Evolutionary conservation across 257 asterid genomes (phyloP), one percentile per base, ranked within the genome.

Genomic region (Forsythia viridissima): DNA sequence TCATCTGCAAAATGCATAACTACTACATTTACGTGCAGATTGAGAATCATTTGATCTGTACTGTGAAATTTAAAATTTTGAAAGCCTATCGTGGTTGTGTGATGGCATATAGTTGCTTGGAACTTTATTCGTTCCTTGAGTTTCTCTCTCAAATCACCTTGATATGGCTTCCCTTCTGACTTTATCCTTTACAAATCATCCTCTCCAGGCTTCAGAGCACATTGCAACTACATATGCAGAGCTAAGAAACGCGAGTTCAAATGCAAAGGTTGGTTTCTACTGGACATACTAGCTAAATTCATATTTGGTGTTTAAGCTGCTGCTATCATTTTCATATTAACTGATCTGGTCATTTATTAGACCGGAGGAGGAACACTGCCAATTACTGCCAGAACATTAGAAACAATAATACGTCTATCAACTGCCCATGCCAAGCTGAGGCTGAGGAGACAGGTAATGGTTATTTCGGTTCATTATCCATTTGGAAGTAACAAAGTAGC

Each of bases 401-500:
- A 95, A 85, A 95, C 98, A 71, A 95, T 95, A 44, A 95, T 95
- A 70, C 95, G 97, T 81, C 91, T 93, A 39, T 95, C 98, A 12
- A 95, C 99, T 79, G 98, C 99, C 76, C 99, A 95, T 83, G 99
- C 99, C 77, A 95, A 93, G 83, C 82, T 95, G 92, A 95, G 77
- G 91, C 77, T 92, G 87, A 89, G 94, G 71, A 90, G 90, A 87
- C 93, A 92, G 98, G 99, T 94, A 85, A 13, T 15, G 0, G 5
- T 61, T 67, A 75, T 79, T 71, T 68, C 42, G n/a, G 13, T 65
- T 51, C 39, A 36, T 59, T 67, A 37, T 39, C 36, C 75, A 6
- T 71, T 10, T 8, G 41, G 46, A 70, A 69, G 48, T 70, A 40
- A 66, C 13, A 15, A 4, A 61, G 65, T 42, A 40, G 73, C 40